Evolutionary conservation across 148 eudicot species (phyloP).

Genomic region (Cornus kousa): DNA sequence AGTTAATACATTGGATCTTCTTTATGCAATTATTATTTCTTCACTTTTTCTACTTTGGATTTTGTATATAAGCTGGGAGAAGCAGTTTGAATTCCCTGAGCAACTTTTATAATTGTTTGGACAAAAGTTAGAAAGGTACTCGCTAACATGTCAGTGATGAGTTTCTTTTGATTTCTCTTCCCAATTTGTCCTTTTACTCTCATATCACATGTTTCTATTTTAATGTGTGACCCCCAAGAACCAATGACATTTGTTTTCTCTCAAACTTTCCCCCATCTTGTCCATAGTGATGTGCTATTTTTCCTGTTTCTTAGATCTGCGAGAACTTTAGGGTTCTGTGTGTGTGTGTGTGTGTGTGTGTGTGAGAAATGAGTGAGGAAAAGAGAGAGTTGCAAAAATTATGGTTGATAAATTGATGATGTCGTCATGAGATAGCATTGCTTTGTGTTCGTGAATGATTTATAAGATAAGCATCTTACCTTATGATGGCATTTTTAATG

Average conservation of each 20-base stretch:
- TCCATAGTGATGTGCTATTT: conserved; percentile 1
- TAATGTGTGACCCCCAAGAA: not conserved
- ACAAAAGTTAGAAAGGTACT: conserved; percentile 14
- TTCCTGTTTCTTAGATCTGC: not conserved
- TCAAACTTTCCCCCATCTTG: not conserved
- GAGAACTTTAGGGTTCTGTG: not conserved
- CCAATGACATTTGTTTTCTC: not conserved
- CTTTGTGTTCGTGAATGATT: no score
- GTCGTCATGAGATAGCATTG: no score
- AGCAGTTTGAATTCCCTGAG: conserved; percentile 9
- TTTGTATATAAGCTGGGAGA: not conserved
- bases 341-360: not conserved
- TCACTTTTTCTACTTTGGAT: conserved; percentile 7
- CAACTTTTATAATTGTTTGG: conserved; percentile 3
- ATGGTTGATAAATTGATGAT: no score
- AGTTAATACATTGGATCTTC: conserved; percentile 15
- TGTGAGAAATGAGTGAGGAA: not conserved
- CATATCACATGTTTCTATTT: conserved; percentile 12
- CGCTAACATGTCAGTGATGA: conserved; percentile 19
- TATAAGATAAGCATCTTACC: no score
- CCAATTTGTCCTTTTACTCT: conserved; percentile 1
- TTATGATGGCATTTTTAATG: no score
- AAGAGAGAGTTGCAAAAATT: no score
- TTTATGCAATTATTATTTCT: conserved; percentile 2
- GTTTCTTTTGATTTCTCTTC: conserved; percentile 13